phyloP scores from a whole-genome alignment of 805 yeast genomes.

The Isabelozyma pseudorhagii region DNA sequence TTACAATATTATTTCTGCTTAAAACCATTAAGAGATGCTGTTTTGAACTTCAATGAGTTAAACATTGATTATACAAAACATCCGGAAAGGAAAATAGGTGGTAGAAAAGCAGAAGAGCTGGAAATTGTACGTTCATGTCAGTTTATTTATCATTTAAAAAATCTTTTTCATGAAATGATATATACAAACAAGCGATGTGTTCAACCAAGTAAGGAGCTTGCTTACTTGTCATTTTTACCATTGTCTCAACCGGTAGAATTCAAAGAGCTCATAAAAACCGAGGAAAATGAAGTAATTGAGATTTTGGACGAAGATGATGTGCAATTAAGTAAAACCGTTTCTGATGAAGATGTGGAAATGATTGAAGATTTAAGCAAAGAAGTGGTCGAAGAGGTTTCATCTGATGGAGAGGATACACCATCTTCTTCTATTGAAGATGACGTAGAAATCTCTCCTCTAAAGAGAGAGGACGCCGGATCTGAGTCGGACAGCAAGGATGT shows the following conservation, averaged over 20 bases:
- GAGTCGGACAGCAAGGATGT: conserved; percentile 4
- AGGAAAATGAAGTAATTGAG: conserved; percentile 11
- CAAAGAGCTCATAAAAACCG: conserved; percentile 25
- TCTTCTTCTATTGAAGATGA: conserved; percentile 4
- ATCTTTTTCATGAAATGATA: conserved; percentile 68
- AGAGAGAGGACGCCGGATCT: background rate
- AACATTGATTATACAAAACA: conserved; percentile 19
- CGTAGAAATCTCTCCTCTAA: background rate
- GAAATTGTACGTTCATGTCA: conserved; percentile 82
- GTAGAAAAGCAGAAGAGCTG: conserved; percentile 70
- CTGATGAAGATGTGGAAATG: conserved; percentile 17
- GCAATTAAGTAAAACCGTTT: background rate
- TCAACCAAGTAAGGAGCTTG: conserved; percentile 78
- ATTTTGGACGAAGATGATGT: conserved; percentile 4
- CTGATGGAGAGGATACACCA: conserved; percentile 2
- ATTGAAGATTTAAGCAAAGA: conserved; percentile 4
- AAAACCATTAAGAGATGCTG: conserved; percentile 69
- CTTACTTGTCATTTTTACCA: conserved; percentile 82
- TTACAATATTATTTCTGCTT: conserved; percentile 88
- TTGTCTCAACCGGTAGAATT: conserved; percentile 64
- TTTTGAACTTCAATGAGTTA: conserved; percentile 51
- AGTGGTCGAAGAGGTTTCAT: background rate
- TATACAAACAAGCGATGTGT: conserved; percentile 61
- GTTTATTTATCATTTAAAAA: conserved; percentile 70
- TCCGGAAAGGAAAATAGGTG: conserved; percentile 72